Evolutionary conservation across 2,329 filamentous ascomycete genomes (phyloP), one percentile per base, ranked within the genome.

Genomic region (Madurella fahalii): DNA sequence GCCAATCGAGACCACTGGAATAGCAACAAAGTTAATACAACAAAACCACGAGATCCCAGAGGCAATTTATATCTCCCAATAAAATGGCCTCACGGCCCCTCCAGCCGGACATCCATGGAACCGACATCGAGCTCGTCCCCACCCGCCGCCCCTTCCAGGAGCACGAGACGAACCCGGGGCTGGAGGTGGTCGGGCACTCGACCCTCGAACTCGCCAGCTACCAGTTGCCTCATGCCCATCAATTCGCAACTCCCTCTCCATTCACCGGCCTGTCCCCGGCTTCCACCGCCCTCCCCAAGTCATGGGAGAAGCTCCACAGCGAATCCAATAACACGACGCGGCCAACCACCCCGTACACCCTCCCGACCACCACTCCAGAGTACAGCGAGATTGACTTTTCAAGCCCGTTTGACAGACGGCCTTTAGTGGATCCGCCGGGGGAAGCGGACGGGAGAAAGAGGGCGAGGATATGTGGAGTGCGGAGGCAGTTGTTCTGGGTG

Each of bases 381-480:
- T 50, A 57, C 31, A 51, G 47, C 18, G 32, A 46, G 7, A 44
- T 12, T 2, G 52, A 55, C 34, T 54, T 50, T 11, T 32, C 16
- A 2, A 55, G 52, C 37, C 52, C 56, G 12, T 60, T 56, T 49
- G 56, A 57, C 20, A 31, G 12, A 3, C 48, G 42, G 30, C 53
- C 49, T 25, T 45, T 53, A 20, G 49, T 55, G 16, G 32, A 47
- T 9, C 44, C 53, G 5, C 37, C 42, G n/a, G 9, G 16, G 34
- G 46, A 20, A 20, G 31, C 15, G 13, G 41, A 40, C 13, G 52
- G 32, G n/a, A 45, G 51, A 43, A 49, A 31, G 25, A 18, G 20
- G 40, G 40, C 46, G 9, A 32, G 40, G 52, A 63, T 71, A 17
- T 69, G 66, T 31, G 69, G 69, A 8, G 48, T 71, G 39, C 64